Conservation (phyloP, 2,329 filamentous ascomycete species). For the Epichloe gansuensis region DNA sequence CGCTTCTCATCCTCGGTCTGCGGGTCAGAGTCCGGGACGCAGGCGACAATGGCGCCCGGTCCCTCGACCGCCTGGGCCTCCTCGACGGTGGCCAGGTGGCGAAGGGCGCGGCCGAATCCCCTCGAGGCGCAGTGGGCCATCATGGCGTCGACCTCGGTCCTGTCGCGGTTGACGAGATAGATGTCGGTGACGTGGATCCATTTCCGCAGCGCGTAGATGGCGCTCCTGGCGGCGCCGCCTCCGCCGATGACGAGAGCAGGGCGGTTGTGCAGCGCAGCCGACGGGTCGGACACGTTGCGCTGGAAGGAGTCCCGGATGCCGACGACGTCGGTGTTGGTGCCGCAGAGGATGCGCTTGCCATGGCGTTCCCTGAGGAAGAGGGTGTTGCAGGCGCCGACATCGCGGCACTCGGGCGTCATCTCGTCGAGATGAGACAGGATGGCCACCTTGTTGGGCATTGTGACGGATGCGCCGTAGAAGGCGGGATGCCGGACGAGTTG, state of each 20-base stretch:
- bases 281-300: conserved; percentile 37
- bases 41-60: conserved; percentile 58
- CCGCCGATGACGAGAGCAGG: conserved; percentile 66
- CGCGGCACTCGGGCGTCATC: conserved; percentile 58
- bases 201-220: conserved; percentile 61
- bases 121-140: conserved; percentile 48
- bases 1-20: conserved; percentile 48
- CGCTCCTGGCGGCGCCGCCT: conserved; percentile 66
- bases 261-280: conserved; percentile 38
- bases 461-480: conserved; percentile 56
- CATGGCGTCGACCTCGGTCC: conserved; percentile 52
- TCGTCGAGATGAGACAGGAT: conserved; percentile 64
- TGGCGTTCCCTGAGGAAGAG: conserved; percentile 49
- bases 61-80: conserved; percentile 46
- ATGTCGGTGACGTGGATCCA: conserved; percentile 57
- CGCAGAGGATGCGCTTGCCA: conserved; percentile 45
- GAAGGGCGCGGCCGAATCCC: conserved; percentile 46
- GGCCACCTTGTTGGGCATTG: conserved; percentile 74
- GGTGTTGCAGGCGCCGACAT: conserved; percentile 71
- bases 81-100: conserved; percentile 48
- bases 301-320: conserved; percentile 64
- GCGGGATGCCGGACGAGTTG: conserved; percentile 40
- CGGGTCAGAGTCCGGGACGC: conserved; percentile 67
- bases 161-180: conserved; percentile 68
- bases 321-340: conserved; percentile 72